Evolutionary conservation across 768 basidiomycete genomes (phyloP).

Genomic region (Suillus plorans): DNA sequence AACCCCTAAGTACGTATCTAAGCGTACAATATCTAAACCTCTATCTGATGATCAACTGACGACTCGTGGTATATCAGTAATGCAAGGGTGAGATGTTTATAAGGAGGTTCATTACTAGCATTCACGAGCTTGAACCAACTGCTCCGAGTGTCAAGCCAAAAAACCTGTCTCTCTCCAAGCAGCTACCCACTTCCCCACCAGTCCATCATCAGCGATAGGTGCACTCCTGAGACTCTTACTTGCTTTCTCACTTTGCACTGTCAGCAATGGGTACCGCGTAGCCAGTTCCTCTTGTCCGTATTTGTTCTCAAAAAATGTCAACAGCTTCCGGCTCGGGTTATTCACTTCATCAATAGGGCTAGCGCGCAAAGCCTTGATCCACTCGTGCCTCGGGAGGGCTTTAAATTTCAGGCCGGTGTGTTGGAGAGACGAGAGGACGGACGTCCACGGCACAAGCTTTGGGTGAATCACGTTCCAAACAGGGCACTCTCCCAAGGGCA

Average conservation of each 20-base stretch:
- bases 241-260: conserved; percentile 11
- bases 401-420: conserved; percentile 33
- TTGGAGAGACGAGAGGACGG: conserved; percentile 39
- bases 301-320: conserved; percentile 25
- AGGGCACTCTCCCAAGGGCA: conserved; percentile 11
- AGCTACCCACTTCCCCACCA: conserved; percentile 44
- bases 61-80: background rate
- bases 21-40: background rate
- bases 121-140: background rate
- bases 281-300: conserved; percentile 19
- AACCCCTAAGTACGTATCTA: too few relatives aligned
- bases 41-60: background rate
- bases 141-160: conserved; percentile 16
- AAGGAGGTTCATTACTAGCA: too few relatives aligned
- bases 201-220: conserved; percentile 18
- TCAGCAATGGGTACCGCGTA: conserved; percentile 9
- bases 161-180: conserved; percentile 44
- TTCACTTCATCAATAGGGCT: conserved; percentile 22
- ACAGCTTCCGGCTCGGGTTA: conserved; percentile 25
- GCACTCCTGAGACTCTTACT: conserved; percentile 20
- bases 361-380: conserved; percentile 22
- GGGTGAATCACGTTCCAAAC: conserved; percentile 24
- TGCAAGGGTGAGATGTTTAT: background rate
- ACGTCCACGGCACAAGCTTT: conserved; percentile 31
- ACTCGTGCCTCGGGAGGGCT: conserved; percentile 18